Evolutionary conservation across 148 eudicot genomes (phyloP).

Genomic region (Vaccinium darrowii): DNA sequence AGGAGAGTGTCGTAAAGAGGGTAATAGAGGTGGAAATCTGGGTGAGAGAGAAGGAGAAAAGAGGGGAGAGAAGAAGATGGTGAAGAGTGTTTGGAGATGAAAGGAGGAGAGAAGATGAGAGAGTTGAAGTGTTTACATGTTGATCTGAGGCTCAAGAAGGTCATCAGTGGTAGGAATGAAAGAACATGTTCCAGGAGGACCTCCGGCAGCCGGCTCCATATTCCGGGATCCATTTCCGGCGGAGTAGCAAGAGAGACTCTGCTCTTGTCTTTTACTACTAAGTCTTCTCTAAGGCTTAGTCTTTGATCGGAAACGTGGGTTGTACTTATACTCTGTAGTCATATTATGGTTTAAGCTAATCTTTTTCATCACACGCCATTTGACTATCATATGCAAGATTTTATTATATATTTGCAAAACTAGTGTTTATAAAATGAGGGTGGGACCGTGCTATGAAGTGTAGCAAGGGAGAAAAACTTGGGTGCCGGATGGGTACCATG

Average conservation of each 20-base stretch:
- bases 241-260: slow-evolving; percentile 15
- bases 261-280: background rate
- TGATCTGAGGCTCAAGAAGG: slow-evolving; percentile 48
- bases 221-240: slow-evolving; percentile 49
- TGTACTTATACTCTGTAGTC: background rate
- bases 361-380: background rate
- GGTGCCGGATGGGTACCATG: too few relatives aligned
- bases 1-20: slow-evolving; percentile 44
- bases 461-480: too few relatives aligned
- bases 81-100: slow-evolving; percentile 41
- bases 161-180: slow-evolving; percentile 54
- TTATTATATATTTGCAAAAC: background rate
- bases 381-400: background rate
- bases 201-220: slow-evolving; percentile 61
- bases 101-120: slow-evolving; percentile 46
- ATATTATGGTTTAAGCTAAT: background rate
- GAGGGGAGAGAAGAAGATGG: slow-evolving; percentile 38
- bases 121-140: slow-evolving; percentile 62
- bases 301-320: background rate
- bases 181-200: slow-evolving; percentile 58
- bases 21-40: slow-evolving; percentile 38
- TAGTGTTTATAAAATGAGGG: background rate
- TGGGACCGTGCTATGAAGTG: background rate
- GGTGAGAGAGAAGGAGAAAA: slow-evolving; percentile 60
- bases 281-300: background rate